Conservation (phyloP, 805 yeast genomes). For the Metschnikowia similis region DNA sequence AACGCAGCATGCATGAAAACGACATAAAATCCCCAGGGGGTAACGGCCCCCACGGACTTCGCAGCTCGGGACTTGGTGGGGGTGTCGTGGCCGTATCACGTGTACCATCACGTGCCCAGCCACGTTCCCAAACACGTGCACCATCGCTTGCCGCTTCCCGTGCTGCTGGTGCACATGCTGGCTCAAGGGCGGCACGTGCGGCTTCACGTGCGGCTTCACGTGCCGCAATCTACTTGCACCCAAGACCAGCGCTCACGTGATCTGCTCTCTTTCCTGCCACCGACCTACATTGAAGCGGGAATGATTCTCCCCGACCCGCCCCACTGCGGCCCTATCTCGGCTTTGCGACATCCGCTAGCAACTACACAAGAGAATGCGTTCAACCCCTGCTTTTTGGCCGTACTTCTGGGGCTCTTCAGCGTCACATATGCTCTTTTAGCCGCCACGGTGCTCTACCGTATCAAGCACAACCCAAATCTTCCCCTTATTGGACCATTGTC, state of each 20-base stretch:
- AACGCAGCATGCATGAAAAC: too few relatives aligned
- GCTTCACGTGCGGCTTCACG: neutral
- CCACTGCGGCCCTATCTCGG: conserved; percentile 14
- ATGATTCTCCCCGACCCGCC: conserved; percentile 9
- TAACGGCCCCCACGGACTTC: too few relatives aligned
- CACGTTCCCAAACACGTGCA: too few relatives aligned
- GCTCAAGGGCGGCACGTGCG: too few relatives aligned
- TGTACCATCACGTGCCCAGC: too few relatives aligned
- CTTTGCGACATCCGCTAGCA: conserved; percentile 20
- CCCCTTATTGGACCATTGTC: conserved; percentile 16
- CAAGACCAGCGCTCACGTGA: neutral
- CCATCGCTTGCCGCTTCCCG: too few relatives aligned
- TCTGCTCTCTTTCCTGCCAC: neutral
- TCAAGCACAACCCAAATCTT: neutral
- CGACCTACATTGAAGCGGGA: neutral
- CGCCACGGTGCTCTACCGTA: neutral
- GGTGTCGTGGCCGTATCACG: too few relatives aligned
- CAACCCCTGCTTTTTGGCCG: conserved; percentile 31
- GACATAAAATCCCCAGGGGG: too few relatives aligned
- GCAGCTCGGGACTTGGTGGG: too few relatives aligned
- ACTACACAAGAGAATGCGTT: conserved; percentile 28
- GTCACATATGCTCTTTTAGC: conserved; percentile 5
- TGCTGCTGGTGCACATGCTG: too few relatives aligned
- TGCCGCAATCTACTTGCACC: neutral
- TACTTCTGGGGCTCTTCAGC: conserved; percentile 11